Conservation (phyloP, 257 asterid species). For the Coffea eugenioides region DNA sequence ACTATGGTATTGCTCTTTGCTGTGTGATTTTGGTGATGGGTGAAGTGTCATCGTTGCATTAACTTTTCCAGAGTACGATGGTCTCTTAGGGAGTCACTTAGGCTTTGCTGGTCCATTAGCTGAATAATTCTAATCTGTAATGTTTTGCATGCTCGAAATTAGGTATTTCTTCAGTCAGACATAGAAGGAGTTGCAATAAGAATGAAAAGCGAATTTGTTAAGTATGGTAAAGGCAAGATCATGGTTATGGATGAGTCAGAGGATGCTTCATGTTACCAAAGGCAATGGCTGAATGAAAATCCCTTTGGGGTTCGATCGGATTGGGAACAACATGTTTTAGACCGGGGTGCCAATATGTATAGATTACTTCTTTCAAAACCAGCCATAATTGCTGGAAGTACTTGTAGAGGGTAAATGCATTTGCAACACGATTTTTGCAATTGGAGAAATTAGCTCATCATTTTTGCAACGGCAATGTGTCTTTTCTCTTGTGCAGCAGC, state of each 20-base stretch:
- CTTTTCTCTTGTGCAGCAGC: not conserved
- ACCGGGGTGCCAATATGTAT: slow-evolving; percentile 77
- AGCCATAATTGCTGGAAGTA: slow-evolving; percentile 21
- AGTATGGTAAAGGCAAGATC: slow-evolving; percentile 66
- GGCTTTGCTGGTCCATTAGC: not conserved
- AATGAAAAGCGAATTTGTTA: slow-evolving; percentile 68
- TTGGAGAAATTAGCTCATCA: slow-evolving; percentile 3
- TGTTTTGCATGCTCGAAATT: slow-evolving; percentile 12
- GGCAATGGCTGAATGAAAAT: slow-evolving; percentile 65
- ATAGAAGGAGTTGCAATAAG: slow-evolving; percentile 67
- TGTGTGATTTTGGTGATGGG: not conserved
- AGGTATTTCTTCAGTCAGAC: slow-evolving; percentile 95
- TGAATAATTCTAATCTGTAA: not conserved
- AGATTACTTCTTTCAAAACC: slow-evolving; percentile 64
- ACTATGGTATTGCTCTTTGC: not conserved
- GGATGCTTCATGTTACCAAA: slow-evolving; percentile 8
- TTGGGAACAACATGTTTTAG: slow-evolving; percentile 85
- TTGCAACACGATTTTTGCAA: slow-evolving; percentile 1
- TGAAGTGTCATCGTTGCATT: not conserved
- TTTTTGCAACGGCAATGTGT: not conserved
- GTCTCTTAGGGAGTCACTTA: not conserved
- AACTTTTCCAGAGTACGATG: not conserved
- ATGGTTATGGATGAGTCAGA: slow-evolving; percentile 30
- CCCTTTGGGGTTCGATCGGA: slow-evolving; percentile 87
- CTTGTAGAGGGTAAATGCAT: slow-evolving; percentile 14